Evolutionary conservation across 148 eudicot species (phyloP).

Genomic region (Polygonum aviculare): DNA sequence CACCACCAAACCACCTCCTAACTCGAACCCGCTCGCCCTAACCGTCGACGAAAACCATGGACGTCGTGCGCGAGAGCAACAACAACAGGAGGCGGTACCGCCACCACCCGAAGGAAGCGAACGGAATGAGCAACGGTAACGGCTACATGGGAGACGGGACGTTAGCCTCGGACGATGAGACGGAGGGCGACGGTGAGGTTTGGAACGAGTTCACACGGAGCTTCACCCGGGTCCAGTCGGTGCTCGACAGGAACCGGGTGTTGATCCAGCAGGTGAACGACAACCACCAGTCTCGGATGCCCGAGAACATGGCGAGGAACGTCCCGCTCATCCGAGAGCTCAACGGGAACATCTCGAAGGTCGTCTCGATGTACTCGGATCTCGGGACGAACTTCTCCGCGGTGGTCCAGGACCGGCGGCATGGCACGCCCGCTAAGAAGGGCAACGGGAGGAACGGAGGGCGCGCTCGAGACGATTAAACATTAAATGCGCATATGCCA

Average conservation of each 20-base stretch:
- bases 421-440: neutral
- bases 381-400: conserved; percentile 30
- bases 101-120: neutral
- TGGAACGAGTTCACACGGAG: conserved; percentile 43
- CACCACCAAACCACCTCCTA: neutral
- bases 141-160: neutral
- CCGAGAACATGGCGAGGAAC: conserved; percentile 46
- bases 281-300: conserved; percentile 55
- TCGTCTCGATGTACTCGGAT: conserved; percentile 41
- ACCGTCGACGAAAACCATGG: neutral
- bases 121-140: neutral
- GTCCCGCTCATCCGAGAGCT: conserved; percentile 52
- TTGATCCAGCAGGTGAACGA: conserved; percentile 68
- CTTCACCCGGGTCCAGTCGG: conserved; percentile 47
- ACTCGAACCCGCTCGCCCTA: neutral
- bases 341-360: conserved; percentile 52
- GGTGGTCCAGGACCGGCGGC: conserved; percentile 18
- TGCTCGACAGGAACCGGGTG: conserved; percentile 45
- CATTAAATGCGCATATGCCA: no score
- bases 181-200: conserved; percentile 20
- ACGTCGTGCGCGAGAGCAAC: neutral
- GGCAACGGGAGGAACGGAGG: neutral
- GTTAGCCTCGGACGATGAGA: neutral
- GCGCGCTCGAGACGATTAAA: neutral
- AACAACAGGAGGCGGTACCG: neutral